phyloP scores from a whole-genome alignment of 2,329 filamentous ascomycete species.

The Chalaropsis thielavioides region DNA sequence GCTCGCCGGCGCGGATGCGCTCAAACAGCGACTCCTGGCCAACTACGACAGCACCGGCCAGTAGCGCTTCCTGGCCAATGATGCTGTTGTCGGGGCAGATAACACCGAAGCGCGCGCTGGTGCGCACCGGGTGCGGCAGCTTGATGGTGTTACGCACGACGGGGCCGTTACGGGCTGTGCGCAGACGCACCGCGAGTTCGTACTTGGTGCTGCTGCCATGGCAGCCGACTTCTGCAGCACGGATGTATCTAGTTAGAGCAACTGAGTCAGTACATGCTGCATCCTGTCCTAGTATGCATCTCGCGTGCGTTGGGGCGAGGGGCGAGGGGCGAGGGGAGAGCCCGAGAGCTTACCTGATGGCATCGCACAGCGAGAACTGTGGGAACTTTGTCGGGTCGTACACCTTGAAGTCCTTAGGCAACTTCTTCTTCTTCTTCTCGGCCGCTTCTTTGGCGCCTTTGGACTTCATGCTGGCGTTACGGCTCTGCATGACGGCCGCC shows the following conservation, averaged over 20 bases:
- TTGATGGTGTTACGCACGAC: slow-evolving; percentile 76
- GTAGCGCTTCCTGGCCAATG: slow-evolving; percentile 56
- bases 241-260: slow-evolving; percentile 34
- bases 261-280: neutral
- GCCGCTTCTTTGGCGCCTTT: slow-evolving; percentile 15
- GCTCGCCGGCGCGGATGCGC: slow-evolving; percentile 53
- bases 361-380: slow-evolving; percentile 75
- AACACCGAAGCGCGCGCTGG: slow-evolving; percentile 76
- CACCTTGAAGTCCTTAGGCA: slow-evolving; percentile 50
- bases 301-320: no score
- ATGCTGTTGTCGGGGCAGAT: slow-evolving; percentile 73
- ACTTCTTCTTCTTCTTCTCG: slow-evolving; percentile 43
- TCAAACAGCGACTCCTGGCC: slow-evolving; percentile 81
- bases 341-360: slow-evolving; percentile 55
- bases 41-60: slow-evolving; percentile 66
- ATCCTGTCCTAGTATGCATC: no score
- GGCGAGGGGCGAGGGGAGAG: no score
- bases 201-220: slow-evolving; percentile 66
- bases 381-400: slow-evolving; percentile 50
- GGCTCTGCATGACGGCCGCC: slow-evolving; percentile 10
- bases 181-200: slow-evolving; percentile 71
- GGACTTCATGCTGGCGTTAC: slow-evolving; percentile 18
- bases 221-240: slow-evolving; percentile 79
- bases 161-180: slow-evolving; percentile 71
- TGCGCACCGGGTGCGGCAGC: slow-evolving; percentile 79